Conservation (phyloP, 2,329 filamentous ascomycete species). For the Talaromyces funiculosus region DNA sequence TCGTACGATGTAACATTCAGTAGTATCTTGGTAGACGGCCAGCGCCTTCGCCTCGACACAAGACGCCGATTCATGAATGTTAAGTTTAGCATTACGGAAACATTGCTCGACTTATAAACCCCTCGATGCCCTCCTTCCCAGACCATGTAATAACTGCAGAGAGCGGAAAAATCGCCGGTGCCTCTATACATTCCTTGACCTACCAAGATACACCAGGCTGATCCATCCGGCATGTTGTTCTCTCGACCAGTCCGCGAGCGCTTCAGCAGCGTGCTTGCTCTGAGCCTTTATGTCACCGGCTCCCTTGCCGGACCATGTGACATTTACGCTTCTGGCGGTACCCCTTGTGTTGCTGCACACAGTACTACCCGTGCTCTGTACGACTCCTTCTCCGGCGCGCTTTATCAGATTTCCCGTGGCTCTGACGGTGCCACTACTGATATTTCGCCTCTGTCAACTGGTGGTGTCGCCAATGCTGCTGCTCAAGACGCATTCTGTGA, state of each 20-base stretch:
- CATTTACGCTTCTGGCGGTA: conserved; percentile 10
- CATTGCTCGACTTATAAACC: neutral
- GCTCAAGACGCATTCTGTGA: conserved; percentile 10
- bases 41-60: neutral
- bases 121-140: neutral
- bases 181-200: neutral
- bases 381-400: conserved; percentile 6
- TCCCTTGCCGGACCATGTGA: conserved; percentile 12
- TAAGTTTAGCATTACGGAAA: neutral
- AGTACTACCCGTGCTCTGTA: conserved; percentile 11
- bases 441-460: conserved; percentile 2
- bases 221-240: conserved; percentile 1
- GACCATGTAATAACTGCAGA: neutral
- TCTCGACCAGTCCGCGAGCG: conserved; percentile 2
- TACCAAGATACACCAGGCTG: neutral
- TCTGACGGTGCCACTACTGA: conserved; percentile 7
- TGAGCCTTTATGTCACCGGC: conserved; percentile 3
- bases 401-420: conserved; percentile 9
- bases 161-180: neutral
- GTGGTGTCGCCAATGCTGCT: conserved; percentile 7
- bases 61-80: neutral
- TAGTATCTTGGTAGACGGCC: neutral
- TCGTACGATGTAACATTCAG: conserved; percentile 8
- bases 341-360: conserved; percentile 12
- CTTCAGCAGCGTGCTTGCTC: conserved; percentile 9